A percentile compares a stretch with the other conserved stretches of the same genome.
Conservation (phyloP, 2,329 filamentous ascomycete genomes). For the Ascochyta fabae region DNA sequence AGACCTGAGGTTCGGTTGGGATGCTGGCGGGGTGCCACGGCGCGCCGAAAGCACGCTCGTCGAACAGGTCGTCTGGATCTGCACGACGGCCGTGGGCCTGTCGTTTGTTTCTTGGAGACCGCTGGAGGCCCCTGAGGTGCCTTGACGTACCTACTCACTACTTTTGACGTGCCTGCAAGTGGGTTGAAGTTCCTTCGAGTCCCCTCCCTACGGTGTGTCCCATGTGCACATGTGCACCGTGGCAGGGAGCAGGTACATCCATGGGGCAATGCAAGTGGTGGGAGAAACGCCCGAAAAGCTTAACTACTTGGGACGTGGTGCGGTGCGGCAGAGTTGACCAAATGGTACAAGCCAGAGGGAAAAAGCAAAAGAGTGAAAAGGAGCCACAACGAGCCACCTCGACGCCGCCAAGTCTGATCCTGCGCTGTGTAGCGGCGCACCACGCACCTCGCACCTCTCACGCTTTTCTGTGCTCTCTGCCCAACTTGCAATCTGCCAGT, state of each 20-base stretch:
- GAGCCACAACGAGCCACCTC: background rate
- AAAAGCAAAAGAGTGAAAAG: too few relatives aligned
- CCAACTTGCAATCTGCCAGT: background rate
- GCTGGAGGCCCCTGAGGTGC: too few relatives aligned
- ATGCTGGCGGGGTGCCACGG: slow-evolving; percentile 10
- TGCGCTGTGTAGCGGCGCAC: slow-evolving; percentile 12
- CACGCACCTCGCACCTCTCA: too few relatives aligned
- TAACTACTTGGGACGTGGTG: background rate
- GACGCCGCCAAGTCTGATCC: slow-evolving; percentile 8
- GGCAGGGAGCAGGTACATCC: background rate
- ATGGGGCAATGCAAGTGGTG: background rate
- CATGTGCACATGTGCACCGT: too few relatives aligned
- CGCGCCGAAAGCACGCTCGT: background rate
- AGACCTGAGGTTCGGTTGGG: background rate
- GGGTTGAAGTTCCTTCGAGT: too few relatives aligned
- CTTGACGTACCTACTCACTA: too few relatives aligned
- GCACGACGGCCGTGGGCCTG: background rate
- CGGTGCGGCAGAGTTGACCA: background rate
- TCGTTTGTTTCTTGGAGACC: background rate
- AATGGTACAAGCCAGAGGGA: too few relatives aligned
- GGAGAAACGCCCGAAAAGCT: background rate
- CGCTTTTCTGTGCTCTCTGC: background rate
- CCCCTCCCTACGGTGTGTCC: too few relatives aligned
- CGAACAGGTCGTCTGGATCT: background rate
- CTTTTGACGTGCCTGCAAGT: too few relatives aligned